These are phyloP conservation scores for Actinidia chinensis DNA, from an alignment of 179 eudicot genomes.

Conservation along the genomic window DNA sequence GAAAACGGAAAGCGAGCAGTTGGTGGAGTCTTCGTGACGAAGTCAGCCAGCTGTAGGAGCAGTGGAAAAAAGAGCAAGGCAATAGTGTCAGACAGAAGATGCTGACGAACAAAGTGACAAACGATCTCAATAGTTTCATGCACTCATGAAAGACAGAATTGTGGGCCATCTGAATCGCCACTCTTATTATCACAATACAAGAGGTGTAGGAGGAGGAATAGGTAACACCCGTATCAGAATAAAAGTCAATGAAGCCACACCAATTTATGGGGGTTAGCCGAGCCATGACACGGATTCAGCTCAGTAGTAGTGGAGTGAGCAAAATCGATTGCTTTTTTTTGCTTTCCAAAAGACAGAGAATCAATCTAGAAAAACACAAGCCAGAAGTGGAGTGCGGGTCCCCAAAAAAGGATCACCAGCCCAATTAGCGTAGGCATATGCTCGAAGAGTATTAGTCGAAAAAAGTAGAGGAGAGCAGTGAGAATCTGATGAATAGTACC, in stretches of 20 bases:
- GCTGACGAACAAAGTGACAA: background rate
- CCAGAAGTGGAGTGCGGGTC: background rate
- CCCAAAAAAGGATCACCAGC: too few species aligned
- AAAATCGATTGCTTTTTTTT: background rate
- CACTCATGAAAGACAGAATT: background rate
- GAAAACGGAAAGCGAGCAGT: too few species aligned
- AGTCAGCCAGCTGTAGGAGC: conserved; percentile 49
- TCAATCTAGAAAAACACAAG: background rate
- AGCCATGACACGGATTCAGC: background rate
- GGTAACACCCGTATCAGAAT: background rate
- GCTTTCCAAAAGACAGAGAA: background rate
- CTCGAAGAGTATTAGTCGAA: too few species aligned
- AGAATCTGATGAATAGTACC: too few species aligned
- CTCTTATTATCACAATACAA: background rate
- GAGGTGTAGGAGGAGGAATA: background rate
- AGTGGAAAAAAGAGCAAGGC: background rate
- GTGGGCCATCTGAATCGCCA: background rate
- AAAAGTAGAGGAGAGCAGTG: too few species aligned
- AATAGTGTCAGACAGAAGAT: background rate
- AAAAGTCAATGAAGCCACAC: background rate
- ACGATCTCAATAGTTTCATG: too few species aligned
- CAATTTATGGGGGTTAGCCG: background rate
- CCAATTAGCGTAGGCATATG: too few species aligned
- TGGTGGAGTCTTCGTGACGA: too few species aligned
- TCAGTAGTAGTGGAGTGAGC: background rate